A percentile compares a stretch with the other conserved stretches of the same genome.
These are phyloP conservation scores for Corylus americana DNA, from an alignment of 306 rosid species.

Conservation along the genomic window DNA sequence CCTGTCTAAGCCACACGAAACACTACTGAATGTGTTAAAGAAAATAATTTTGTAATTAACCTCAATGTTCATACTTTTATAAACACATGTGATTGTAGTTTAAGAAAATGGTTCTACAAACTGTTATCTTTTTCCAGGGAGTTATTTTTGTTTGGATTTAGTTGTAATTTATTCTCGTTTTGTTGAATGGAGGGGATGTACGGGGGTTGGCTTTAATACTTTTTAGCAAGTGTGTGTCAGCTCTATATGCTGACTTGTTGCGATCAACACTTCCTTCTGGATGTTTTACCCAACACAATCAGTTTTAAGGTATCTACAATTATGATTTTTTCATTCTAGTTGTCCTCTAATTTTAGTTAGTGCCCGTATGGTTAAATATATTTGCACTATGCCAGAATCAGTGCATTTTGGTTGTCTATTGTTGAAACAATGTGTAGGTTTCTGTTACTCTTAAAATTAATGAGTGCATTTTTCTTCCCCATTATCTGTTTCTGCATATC, in stretches of 20 bases:
- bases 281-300: not conserved
- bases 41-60: not conserved
- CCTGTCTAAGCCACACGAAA: not conserved
- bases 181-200: not conserved
- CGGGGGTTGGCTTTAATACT: not conserved
- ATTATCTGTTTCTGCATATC: not conserved
- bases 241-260: not conserved
- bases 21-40: not conserved
- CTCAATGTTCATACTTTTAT: not conserved
- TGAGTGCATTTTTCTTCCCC: not conserved
- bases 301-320: slow-evolving; percentile 1
- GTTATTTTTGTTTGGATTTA: not conserved
- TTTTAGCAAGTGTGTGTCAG: not conserved
- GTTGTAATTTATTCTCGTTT: not conserved
- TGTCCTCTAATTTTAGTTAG: too few relatives aligned
- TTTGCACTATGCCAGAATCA: too few relatives aligned
- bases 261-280: not conserved
- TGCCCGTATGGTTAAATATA: too few relatives aligned
- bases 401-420: not conserved
- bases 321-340: not conserved
- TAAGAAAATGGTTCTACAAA: not conserved
- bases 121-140: not conserved
- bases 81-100: not conserved
- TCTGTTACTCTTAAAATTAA: not conserved
- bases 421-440: slow-evolving; percentile 10